Evolutionary conservation across 768 basidiomycete genomes (phyloP), one percentile per base, ranked within the genome.

Genomic region (Mycena polygramma): DNA sequence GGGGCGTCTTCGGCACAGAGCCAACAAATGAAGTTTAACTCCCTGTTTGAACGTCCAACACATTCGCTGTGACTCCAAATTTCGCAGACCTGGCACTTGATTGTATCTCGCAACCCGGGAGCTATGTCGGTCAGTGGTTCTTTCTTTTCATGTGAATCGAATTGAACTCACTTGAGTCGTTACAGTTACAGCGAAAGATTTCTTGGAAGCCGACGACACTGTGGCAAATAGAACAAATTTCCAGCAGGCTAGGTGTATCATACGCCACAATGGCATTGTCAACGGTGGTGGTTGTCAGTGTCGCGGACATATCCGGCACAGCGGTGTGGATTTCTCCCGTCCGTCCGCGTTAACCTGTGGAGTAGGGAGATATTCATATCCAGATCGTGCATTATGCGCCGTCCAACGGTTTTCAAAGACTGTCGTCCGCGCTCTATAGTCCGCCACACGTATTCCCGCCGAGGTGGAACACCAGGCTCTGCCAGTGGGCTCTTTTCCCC

Each of bases 211-310:
- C 15, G 7, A 54, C 53, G 2, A 36, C 35, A 36, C 35, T 30
- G 8, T 54, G 53, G 19, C 53, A 54, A 20, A 54, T 9, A 13
- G 53, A 54, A 20, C 53, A 54, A 15, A 54, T 54, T 54, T 54
- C 53, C 15, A 54, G 53, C 17, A 30, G 53, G 35, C 53, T 54
- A 11, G 35, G 53, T 19, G 53, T 36, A 52, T 52, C 51, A 52
- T 52, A 22, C 6, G 51, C 24, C 10, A 52, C 51, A 13, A 52
- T 5, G 13, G 51, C 51, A 52, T 22, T 52, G 10, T 52, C 24
- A 10, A 52, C 9, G 13, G 26, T 30, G 6, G 51, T 52, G n/a
- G 51, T 22, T 24, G 51, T 22, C 9, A 52, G 22, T 1, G 51
- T 52, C 51, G 2, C 51, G 22, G 13, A 30, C 2, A 14, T 52